Evolutionary conservation across 176 grass and related monocot genomes (phyloP).

Genomic region (Raddia guianensis): DNA sequence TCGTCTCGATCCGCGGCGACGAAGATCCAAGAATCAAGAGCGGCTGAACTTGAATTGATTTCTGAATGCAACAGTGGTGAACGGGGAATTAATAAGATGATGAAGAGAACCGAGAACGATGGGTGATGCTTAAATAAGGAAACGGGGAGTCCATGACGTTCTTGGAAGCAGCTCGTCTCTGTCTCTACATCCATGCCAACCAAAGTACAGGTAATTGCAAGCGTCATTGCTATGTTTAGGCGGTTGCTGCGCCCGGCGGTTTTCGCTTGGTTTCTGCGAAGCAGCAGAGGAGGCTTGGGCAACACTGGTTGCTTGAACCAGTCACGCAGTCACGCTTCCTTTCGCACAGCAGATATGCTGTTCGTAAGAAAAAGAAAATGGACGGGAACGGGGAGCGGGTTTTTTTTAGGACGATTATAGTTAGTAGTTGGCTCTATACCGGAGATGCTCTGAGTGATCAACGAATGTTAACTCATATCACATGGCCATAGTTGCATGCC

Average conservation of each 20-base stretch:
- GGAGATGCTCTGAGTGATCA: too few relatives aligned
- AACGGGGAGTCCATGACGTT: conserved; percentile 40
- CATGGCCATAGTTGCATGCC: too few relatives aligned
- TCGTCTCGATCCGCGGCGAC: background rate
- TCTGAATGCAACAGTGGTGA: background rate
- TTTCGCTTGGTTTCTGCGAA: conserved; percentile 66
- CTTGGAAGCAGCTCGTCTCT: conserved; percentile 44
- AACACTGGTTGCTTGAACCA: conserved; percentile 40
- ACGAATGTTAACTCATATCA: too few relatives aligned
- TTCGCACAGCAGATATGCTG: conserved; percentile 22
- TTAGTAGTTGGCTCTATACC: too few relatives aligned
- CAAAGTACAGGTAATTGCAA: conserved; percentile 51
- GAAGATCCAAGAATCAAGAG: background rate
- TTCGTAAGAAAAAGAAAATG: background rate
- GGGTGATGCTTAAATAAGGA: conserved; percentile 48
- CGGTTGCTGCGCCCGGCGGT: conserved; percentile 40
- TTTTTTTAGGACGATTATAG: too few relatives aligned
- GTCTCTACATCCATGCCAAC: conserved; percentile 38
- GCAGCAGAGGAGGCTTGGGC: conserved; percentile 31
- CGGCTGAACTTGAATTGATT: background rate
- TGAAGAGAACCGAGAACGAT: background rate
- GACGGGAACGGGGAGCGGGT: background rate
- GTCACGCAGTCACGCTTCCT: conserved; percentile 14
- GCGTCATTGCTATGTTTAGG: conserved; percentile 27
- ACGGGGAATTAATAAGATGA: conserved; percentile 9